phyloP scores from a whole-genome alignment of 495 filamentous ascomycete genomes.

The Bathelium albidoporum region DNA sequence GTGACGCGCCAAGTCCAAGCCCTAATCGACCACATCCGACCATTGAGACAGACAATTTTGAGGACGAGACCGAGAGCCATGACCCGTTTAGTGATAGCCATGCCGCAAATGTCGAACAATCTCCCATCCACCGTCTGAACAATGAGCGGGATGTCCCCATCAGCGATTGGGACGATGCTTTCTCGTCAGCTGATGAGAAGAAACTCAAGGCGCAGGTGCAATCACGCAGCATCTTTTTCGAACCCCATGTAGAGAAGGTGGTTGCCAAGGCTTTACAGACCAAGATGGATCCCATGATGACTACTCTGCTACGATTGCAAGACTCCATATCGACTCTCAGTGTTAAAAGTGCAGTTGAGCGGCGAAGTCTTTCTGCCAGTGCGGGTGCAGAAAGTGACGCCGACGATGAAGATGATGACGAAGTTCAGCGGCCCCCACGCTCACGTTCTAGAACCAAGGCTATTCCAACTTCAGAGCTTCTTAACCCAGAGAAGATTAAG shows the following conservation, averaged over 20 bases:
- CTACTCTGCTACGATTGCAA: slow-evolving; percentile 64
- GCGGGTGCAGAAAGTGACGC: slow-evolving; percentile 67
- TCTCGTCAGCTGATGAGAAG: slow-evolving; percentile 70
- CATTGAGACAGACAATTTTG: slow-evolving; percentile 13
- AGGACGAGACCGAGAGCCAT: slow-evolving; percentile 11
- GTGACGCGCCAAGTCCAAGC: slow-evolving; percentile 68
- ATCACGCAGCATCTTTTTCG: slow-evolving; percentile 68
- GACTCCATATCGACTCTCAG: slow-evolving; percentile 47
- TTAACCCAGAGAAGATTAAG: slow-evolving; percentile 43
- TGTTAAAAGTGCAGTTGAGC: slow-evolving; percentile 30
- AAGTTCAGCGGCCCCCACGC: slow-evolving; percentile 44
- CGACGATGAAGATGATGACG: slow-evolving; percentile 82
- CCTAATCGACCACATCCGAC: slow-evolving; percentile 39
- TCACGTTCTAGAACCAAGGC: slow-evolving; percentile 44
- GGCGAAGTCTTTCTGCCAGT: slow-evolving; percentile 51
- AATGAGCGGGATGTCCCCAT: slow-evolving; percentile 52
- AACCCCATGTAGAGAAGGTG: slow-evolving; percentile 74
- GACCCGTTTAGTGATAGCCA: slow-evolving; percentile 38
- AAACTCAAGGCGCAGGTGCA: slow-evolving; percentile 46
- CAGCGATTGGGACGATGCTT: slow-evolving; percentile 85
- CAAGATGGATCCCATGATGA: slow-evolving; percentile 67
- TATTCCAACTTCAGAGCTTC: slow-evolving; percentile 1
- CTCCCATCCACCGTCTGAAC: slow-evolving; percentile 50
- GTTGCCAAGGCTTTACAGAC: slow-evolving; percentile 69
- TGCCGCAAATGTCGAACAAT: slow-evolving; percentile 37